Percentiles rank a stretch among this genome's conserved stretches.
phyloP scores from a whole-genome alignment of 208 protist species.

The Trypanosoma vivax region DNA sequence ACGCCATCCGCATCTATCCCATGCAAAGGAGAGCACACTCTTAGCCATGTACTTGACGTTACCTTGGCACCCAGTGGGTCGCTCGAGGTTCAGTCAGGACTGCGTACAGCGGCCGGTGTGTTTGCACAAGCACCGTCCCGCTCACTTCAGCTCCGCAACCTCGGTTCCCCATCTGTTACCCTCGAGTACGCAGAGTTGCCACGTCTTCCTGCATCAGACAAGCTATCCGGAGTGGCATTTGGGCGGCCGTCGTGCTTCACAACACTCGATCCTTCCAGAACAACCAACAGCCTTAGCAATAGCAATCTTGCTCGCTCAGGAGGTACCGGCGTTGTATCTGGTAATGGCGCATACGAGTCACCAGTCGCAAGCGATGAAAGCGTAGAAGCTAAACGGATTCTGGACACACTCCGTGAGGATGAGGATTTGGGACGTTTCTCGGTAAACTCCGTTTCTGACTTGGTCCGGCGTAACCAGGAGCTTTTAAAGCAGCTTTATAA shows the following conservation, averaged over 20 bases:
- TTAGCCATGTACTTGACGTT: slow-evolving; percentile 11
- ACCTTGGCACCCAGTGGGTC: neutral
- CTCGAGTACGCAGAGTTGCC: slow-evolving; percentile 18
- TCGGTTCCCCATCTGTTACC: slow-evolving; percentile 16
- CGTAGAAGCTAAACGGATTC: slow-evolving; percentile 26
- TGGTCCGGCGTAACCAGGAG: slow-evolving; percentile 74
- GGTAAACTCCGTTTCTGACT: slow-evolving; percentile 54
- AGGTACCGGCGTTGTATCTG: neutral
- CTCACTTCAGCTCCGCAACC: slow-evolving; percentile 2
- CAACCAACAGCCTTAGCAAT: neutral
- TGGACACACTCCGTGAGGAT: slow-evolving; percentile 48
- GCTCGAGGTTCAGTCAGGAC: slow-evolving; percentile 27
- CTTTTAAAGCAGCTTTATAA: slow-evolving; percentile 63
- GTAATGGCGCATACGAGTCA: neutral
- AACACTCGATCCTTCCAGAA: slow-evolving; percentile 18
- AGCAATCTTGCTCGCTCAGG: neutral
- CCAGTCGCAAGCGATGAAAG: slow-evolving; percentile 22
- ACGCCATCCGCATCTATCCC: neutral
- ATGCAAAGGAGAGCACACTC: neutral
- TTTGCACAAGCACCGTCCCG: slow-evolving; percentile 10
- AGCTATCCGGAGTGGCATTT: slow-evolving; percentile 55
- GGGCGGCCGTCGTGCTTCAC: slow-evolving; percentile 39
- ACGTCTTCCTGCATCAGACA: slow-evolving; percentile 37
- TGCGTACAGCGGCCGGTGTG: slow-evolving; percentile 21
- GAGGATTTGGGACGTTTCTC: slow-evolving; percentile 58